Evolutionary conservation across 2,329 filamentous ascomycete species (phyloP).

Genomic region (Colletotrichum cuscutae): DNA sequence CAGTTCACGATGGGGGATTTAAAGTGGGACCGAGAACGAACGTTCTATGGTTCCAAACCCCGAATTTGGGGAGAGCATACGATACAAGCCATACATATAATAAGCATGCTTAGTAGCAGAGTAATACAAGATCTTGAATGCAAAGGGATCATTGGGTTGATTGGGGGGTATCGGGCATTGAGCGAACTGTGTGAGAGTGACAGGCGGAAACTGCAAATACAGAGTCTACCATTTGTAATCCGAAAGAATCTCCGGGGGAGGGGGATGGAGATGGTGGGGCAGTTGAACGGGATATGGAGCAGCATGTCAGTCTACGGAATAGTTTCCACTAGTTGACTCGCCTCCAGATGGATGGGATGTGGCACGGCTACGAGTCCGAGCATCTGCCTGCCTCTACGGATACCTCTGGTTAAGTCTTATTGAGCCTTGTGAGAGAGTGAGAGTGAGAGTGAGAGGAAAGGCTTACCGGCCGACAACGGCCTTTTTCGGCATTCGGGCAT

Average conservation of each 20-base stretch:
- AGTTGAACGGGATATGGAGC: slow-evolving; percentile 30
- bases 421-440: neutral
- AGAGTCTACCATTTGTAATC: slow-evolving; percentile 29
- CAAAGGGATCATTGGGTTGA: neutral
- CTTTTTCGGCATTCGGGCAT: slow-evolving; percentile 34
- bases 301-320: neutral
- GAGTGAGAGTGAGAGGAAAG: neutral
- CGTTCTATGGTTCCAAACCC: slow-evolving; percentile 7
- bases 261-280: slow-evolving; percentile 17
- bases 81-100: neutral
- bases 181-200: neutral
- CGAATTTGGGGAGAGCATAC: slow-evolving; percentile 12
- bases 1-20: neutral
- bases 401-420: neutral
- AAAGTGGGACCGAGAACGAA: neutral
- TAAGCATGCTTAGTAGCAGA: neutral
- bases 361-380: neutral
- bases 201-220: slow-evolving; percentile 16
- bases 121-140: neutral
- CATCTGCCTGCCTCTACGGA: too few species aligned
- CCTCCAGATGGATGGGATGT: slow-evolving; percentile 2
- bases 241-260: slow-evolving; percentile 31
- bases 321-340: slow-evolving; percentile 3
- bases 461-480: slow-evolving; percentile 20
- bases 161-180: neutral